Evolutionary conservation across 768 basidiomycete genomes (phyloP), one percentile per base, ranked within the genome.

Genomic region (Filobasidium wieringae): DNA sequence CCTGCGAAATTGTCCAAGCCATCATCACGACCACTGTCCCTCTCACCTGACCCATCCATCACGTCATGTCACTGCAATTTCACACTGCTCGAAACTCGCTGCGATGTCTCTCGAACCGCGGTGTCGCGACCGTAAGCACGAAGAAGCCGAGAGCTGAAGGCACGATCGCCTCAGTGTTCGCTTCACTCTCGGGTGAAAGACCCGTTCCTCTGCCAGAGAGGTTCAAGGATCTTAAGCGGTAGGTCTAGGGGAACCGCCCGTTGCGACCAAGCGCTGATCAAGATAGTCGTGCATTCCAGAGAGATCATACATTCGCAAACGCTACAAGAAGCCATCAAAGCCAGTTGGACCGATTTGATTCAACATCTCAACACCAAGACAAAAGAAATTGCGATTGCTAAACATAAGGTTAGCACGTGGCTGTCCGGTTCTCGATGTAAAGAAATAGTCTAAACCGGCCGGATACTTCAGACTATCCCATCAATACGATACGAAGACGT

Each of bases 171-270:
- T 73, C 75, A 30, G 75, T 80, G 26, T 81, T 80, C 59, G 72
- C 77, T 0, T 78, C 78, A 2, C 72, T 80, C 7, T 72, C 74
- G 1, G 74, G 74, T 1, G 76, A 75, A 27, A 63, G 73, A 0
- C 70, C 70, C 4, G 69, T 69, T 0, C 70, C 69, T 4, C 77
- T 86, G 4, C 84, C 84, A 0, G 65, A 74, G 7, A 78, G 84
- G 0, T 87, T 86, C 59, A 63, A 77, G 0, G 77, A 78, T 6
- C 70, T 88, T 26, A 88, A 88, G 75, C 57, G 59, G 64, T 63
- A 50, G 36, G 65, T 57, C 39, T 7, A 32, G n/a, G 30, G 4
- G 24, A 24, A 9, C 36, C 9, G 9, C n/a, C 11, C 36, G 36
- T 37, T 37, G n/a, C n/a, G n/a, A n/a, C n/a, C n/a, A n/a, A n/a